Evolutionary conservation across 2,329 filamentous ascomycete species (phyloP).

Genomic region (Exophiala sp.): DNA sequence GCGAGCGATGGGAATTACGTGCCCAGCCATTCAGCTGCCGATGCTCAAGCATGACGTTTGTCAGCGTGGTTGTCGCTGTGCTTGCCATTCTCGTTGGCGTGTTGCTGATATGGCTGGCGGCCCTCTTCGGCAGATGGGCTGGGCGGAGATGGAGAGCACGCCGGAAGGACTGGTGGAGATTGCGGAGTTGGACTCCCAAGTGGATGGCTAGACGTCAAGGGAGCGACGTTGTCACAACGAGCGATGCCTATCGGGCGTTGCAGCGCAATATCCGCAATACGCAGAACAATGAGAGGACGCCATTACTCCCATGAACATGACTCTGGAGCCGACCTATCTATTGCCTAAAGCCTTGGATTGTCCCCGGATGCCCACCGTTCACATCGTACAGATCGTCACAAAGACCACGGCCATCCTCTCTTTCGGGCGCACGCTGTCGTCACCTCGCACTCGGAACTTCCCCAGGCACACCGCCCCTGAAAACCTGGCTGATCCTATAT

Average conservation of each 20-base stretch:
- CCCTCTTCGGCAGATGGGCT: conserved; percentile 57
- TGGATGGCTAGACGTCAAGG: neutral
- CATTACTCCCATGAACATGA: conserved; percentile 11
- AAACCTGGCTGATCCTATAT: conserved; percentile 38
- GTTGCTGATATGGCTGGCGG: conserved; percentile 69
- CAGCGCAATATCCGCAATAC: neutral
- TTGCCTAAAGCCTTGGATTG: neutral
- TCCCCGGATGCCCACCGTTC: too few relatives aligned
- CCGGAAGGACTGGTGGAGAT: conserved; percentile 19
- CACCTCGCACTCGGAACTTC: neutral
- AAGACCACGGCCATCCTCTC: too few relatives aligned
- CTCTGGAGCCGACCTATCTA: neutral
- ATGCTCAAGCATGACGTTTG: conserved; percentile 39
- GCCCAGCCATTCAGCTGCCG: conserved; percentile 39
- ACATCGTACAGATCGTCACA: too few relatives aligned
- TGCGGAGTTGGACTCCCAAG: conserved; percentile 20
- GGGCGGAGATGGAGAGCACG: conserved; percentile 20
- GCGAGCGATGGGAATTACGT: conserved; percentile 43
- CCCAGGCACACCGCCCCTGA: conserved; percentile 7
- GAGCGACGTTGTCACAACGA: conserved; percentile 1
- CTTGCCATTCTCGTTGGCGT: conserved; percentile 52
- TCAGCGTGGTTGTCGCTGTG: conserved; percentile 35
- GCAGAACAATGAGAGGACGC: conserved; percentile 11
- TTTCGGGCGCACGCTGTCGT: neutral
- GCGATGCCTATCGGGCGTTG: neutral